phyloP scores from a whole-genome alignment of 345 rosid genomes.

The Isatis tinctoria region DNA sequence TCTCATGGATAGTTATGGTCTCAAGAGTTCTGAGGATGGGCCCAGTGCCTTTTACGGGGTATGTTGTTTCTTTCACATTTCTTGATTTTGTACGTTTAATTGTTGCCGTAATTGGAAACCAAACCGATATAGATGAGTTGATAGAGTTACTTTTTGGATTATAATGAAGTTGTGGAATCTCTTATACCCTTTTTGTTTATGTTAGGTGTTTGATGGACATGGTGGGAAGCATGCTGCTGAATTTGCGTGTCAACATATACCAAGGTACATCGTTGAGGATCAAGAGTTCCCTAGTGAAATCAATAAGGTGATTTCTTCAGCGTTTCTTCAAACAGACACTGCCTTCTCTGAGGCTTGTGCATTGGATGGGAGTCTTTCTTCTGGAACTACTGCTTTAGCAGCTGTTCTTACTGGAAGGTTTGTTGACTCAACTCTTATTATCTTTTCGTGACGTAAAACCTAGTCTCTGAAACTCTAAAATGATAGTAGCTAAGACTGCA shows the following conservation, averaged over 20 bases:
- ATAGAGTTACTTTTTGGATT: not conserved
- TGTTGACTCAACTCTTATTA: constrained; percentile 30
- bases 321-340: constrained; percentile 73
- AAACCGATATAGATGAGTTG: not conserved
- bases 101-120: not conserved
- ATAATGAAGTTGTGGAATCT: not conserved
- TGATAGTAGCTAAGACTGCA: not conserved
- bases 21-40: constrained; percentile 34
- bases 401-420: constrained; percentile 72
- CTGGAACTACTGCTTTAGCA: constrained; percentile 87
- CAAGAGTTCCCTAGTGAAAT: constrained; percentile 64
- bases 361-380: constrained; percentile 57
- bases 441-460: not conserved
- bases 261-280: constrained; percentile 65
- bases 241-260: constrained; percentile 61
- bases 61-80: constrained; percentile 5
- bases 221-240: constrained; percentile 95
- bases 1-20: constrained; percentile 48
- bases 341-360: constrained; percentile 81
- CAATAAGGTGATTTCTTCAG: constrained; percentile 66
- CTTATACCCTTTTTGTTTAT: not conserved
- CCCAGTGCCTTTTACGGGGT: constrained; percentile 94
- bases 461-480: not conserved
- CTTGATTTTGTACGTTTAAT: not conserved
- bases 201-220: constrained; percentile 82